Evolutionary conservation across 768 basidiomycete species (phyloP).

Genomic region (Pulveroboletus ravenelii): DNA sequence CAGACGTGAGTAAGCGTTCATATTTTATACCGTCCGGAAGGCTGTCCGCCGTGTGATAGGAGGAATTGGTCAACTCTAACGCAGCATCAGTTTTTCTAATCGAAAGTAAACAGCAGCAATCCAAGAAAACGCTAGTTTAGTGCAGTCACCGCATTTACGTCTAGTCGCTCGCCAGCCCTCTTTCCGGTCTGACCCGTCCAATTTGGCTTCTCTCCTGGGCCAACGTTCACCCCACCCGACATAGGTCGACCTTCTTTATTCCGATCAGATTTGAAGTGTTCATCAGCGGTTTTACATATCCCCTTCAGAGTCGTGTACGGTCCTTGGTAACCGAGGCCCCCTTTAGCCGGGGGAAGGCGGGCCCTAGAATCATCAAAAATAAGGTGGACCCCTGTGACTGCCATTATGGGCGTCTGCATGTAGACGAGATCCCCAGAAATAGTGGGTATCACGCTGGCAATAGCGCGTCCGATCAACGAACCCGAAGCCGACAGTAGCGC

Average conservation of each 20-base stretch:
- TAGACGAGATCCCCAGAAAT: constrained; percentile 48
- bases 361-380: constrained; percentile 67
- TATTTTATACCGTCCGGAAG: no score
- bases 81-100: neutral
- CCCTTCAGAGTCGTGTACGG: constrained; percentile 56
- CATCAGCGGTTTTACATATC: constrained; percentile 51
- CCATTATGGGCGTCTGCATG: constrained; percentile 57
- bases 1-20: no score
- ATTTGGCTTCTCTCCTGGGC: constrained; percentile 31
- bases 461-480: constrained; percentile 23
- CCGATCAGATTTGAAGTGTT: constrained; percentile 38
- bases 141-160: constrained; percentile 13
- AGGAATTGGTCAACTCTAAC: no score
- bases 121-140: constrained; percentile 15
- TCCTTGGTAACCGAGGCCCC: constrained; percentile 61
- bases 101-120: neutral
- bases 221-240: constrained; percentile 44
- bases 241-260: constrained; percentile 37
- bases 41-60: no score
- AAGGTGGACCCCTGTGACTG: constrained; percentile 48
- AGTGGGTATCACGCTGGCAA: constrained; percentile 40
- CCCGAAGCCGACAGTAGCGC: constrained; percentile 33
- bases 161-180: constrained; percentile 21
- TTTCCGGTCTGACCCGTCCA: constrained; percentile 26
- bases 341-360: constrained; percentile 46